phyloP scores from a whole-genome alignment of 2,329 filamentous ascomycete species.

The Arachnopeziza araneosa region DNA sequence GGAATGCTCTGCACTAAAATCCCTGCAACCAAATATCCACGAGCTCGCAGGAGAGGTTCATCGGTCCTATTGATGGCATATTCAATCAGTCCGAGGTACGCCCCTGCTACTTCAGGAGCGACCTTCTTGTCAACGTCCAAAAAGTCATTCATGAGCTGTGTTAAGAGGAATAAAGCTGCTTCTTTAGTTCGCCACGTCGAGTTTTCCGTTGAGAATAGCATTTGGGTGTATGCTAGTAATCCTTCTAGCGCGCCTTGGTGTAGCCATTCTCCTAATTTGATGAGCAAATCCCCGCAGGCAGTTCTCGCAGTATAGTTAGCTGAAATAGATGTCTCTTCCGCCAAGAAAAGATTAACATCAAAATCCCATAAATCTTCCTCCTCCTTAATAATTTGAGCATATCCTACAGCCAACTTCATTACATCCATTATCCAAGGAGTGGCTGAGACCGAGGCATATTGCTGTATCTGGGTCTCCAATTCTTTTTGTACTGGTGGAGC shows the following conservation, averaged over 20 bases:
- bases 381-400: slow-evolving; percentile 84
- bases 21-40: slow-evolving; percentile 82
- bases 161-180: slow-evolving; percentile 77
- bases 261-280: slow-evolving; percentile 91
- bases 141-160: slow-evolving; percentile 78
- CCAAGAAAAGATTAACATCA: slow-evolving; percentile 90
- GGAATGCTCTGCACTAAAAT: slow-evolving; percentile 66
- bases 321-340: slow-evolving; percentile 90
- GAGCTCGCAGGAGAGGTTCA: slow-evolving; percentile 73
- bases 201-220: slow-evolving; percentile 57
- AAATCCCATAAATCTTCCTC: slow-evolving; percentile 96
- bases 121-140: slow-evolving; percentile 70
- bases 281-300: slow-evolving; percentile 84
- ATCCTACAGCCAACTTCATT: slow-evolving; percentile 77
- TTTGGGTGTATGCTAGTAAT: slow-evolving; percentile 69
- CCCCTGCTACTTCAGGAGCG: slow-evolving; percentile 60
- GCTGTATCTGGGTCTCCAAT: slow-evolving; percentile 70
- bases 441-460: slow-evolving; percentile 52
- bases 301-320: slow-evolving; percentile 94
- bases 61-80: slow-evolving; percentile 65
- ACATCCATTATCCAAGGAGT: slow-evolving; percentile 82
- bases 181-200: slow-evolving; percentile 63
- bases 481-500: slow-evolving; percentile 85
- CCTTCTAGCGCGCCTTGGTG: slow-evolving; percentile 70
- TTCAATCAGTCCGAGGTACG: slow-evolving; percentile 75